Conservation (phyloP, 1,284 basidiomycete species). For the Tilletia horrida region DNA sequence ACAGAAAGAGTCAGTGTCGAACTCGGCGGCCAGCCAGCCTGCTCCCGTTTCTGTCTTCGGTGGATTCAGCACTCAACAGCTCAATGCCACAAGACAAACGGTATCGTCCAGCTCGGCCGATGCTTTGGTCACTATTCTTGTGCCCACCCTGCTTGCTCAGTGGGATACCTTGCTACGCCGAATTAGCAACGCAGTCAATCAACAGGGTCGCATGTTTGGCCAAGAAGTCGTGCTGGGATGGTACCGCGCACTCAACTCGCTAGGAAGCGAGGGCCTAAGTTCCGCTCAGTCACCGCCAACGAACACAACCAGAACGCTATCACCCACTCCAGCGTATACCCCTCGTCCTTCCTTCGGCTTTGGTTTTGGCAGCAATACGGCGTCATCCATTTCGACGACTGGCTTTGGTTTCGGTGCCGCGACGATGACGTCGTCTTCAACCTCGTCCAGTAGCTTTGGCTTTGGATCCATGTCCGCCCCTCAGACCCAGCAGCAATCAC, state of each 20-base stretch:
- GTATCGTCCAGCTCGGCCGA: conserved; percentile 32
- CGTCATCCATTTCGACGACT: background rate
- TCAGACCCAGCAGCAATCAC: background rate
- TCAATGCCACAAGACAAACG: background rate
- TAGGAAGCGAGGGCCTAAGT: background rate
- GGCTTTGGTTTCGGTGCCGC: conserved; percentile 7
- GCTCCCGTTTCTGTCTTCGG: background rate
- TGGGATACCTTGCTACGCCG: conserved; percentile 40
- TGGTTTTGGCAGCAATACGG: background rate
- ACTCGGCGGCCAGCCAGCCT: background rate
- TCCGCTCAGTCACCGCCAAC: background rate
- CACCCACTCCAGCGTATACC: background rate
- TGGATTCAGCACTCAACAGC: background rate
- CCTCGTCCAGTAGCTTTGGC: background rate
- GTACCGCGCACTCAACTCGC: conserved; percentile 34
- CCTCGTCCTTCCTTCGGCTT: conserved; percentile 14
- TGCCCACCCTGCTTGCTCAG: conserved; percentile 42
- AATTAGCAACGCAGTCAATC: conserved; percentile 42
- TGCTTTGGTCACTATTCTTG: conserved; percentile 37
- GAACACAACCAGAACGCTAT: too few relatives aligned
- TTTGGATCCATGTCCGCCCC: background rate
- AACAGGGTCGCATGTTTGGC: conserved; percentile 48
- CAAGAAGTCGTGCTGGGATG: conserved; percentile 44
- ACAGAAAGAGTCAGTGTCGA: background rate
- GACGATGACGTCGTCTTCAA: background rate